phyloP scores from a whole-genome alignment of 139 green algal species.

The Pleodorina starrii region DNA sequence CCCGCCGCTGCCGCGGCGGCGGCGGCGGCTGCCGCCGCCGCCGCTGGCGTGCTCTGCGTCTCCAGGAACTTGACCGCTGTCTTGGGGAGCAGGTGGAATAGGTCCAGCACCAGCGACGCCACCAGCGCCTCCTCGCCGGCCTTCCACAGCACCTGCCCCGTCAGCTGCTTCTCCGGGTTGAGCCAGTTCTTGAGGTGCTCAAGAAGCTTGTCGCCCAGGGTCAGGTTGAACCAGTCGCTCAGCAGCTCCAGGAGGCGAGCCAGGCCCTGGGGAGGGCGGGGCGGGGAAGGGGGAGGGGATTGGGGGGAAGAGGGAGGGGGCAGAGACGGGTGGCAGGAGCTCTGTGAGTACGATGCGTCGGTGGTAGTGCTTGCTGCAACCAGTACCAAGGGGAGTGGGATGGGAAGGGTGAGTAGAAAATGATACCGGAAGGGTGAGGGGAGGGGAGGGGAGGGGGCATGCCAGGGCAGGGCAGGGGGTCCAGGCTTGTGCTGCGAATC shows the following conservation, averaged over 20 bases:
- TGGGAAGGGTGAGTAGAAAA: no score
- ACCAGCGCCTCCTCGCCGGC: slow-evolving; percentile 90
- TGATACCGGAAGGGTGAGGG: no score
- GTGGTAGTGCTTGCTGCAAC: no score
- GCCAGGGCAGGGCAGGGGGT: no score
- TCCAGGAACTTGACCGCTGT: slow-evolving; percentile 92
- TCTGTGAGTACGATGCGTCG: no score
- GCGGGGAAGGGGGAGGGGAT: no score
- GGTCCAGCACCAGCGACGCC: slow-evolving; percentile 90
- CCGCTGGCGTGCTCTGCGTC: slow-evolving; percentile 58
- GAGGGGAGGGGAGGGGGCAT: no score
- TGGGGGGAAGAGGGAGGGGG: no score
- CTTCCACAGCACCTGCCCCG: slow-evolving; percentile 49
- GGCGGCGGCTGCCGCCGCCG: neutral
- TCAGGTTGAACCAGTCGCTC: slow-evolving; percentile 94
- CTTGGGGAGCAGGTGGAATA: slow-evolving; percentile 95
- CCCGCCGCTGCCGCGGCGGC: no score
- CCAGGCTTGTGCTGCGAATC: no score
- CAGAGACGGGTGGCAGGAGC: no score
- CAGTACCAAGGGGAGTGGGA: no score
- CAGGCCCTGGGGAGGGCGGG: slow-evolving; percentile 65
- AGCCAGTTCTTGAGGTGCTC: slow-evolving; percentile 96
- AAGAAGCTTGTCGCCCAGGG: slow-evolving; percentile 95
- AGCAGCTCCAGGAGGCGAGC: slow-evolving; percentile 88
- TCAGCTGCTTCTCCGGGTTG: slow-evolving; percentile 75